These are phyloP conservation scores for Cucurbita maxima DNA, from an alignment of 306 rosid species.

Conservation along the genomic window DNA sequence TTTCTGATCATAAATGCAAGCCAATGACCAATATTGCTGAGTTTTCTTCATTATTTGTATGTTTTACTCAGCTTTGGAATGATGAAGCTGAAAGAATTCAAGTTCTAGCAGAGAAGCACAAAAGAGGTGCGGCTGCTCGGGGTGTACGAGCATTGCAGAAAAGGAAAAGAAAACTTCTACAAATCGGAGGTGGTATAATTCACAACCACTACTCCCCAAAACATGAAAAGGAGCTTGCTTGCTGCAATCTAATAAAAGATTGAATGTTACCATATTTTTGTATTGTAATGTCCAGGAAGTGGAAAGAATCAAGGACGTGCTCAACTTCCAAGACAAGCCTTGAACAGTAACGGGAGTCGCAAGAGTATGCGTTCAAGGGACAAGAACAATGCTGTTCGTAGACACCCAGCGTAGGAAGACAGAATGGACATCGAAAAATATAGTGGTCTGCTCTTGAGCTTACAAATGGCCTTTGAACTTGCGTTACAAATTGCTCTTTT, in stretches of 20 bases:
- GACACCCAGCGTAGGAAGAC: not conserved
- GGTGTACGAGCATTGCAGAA: slow-evolving; percentile 28
- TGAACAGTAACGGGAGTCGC: not conserved
- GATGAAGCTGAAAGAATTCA: slow-evolving; percentile 47
- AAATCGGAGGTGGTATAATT: slow-evolving; percentile 27
- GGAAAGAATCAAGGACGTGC: not conserved
- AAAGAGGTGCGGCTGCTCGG: slow-evolving; percentile 62
- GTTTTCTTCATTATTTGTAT: slow-evolving; percentile 7
- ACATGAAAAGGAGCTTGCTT: not conserved
- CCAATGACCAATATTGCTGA: not conserved
- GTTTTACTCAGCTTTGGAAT: slow-evolving; percentile 39
- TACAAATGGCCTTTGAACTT: no score
- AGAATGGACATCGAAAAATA: no score
- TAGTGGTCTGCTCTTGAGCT: no score
- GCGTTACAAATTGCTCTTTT: no score
- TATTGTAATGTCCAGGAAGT: not conserved
- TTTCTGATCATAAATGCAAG: not conserved
- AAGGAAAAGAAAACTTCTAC: slow-evolving; percentile 11
- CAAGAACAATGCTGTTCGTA: not conserved
- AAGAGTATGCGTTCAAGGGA: not conserved
- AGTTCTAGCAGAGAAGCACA: slow-evolving; percentile 70
- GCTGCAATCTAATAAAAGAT: not conserved
- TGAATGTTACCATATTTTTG: not conserved
- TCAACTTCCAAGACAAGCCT: not conserved
- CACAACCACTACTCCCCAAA: not conserved